phyloP scores from a whole-genome alignment of 2,329 filamentous ascomycete genomes.

The Ophiosphaerella korrae region DNA sequence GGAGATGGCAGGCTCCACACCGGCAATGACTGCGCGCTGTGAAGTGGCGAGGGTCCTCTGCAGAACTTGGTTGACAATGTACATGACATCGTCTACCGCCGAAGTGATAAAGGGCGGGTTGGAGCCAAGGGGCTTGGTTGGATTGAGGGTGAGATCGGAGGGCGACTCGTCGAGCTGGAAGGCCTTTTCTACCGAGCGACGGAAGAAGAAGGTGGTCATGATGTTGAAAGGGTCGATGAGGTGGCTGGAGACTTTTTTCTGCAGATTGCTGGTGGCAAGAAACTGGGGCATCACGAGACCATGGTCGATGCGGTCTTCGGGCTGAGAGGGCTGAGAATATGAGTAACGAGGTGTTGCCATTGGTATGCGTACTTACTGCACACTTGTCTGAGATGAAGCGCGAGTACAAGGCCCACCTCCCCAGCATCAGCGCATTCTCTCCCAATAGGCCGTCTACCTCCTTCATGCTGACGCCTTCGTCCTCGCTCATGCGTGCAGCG shows the following conservation, averaged over 20 bases:
- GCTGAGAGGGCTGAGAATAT: constrained; percentile 32
- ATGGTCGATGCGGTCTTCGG: constrained; percentile 61
- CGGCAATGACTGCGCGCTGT: constrained; percentile 76
- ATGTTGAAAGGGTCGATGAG: constrained; percentile 82
- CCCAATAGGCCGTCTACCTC: constrained; percentile 86
- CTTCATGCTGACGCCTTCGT: constrained; percentile 95
- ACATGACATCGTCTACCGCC: constrained; percentile 98
- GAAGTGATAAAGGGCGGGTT: constrained; percentile 91
- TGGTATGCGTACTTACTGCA: constrained; percentile 61
- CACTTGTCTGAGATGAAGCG: constrained; percentile 88
- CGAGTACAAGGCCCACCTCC: constrained; percentile 89
- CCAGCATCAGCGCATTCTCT: constrained; percentile 90
- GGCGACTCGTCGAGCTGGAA: constrained; percentile 95
- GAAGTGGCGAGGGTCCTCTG: constrained; percentile 86
- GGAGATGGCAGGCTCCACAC: constrained; percentile 77
- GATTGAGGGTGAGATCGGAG: constrained; percentile 75
- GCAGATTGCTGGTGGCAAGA: constrained; percentile 77
- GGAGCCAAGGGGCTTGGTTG: constrained; percentile 71
- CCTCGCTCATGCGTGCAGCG: constrained; percentile 71
- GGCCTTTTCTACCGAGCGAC: constrained; percentile 93
- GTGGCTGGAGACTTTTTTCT: constrained; percentile 75
- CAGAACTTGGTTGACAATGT: constrained; percentile 92
- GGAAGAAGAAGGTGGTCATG: constrained; percentile 96
- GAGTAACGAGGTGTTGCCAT: constrained; percentile 9
- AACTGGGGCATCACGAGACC: constrained; percentile 72